Percentiles rank a stretch among this genome's conserved stretches.
Conservation (phyloP, 495 filamentous ascomycete species). For the Penicillium riverlandense region DNA sequence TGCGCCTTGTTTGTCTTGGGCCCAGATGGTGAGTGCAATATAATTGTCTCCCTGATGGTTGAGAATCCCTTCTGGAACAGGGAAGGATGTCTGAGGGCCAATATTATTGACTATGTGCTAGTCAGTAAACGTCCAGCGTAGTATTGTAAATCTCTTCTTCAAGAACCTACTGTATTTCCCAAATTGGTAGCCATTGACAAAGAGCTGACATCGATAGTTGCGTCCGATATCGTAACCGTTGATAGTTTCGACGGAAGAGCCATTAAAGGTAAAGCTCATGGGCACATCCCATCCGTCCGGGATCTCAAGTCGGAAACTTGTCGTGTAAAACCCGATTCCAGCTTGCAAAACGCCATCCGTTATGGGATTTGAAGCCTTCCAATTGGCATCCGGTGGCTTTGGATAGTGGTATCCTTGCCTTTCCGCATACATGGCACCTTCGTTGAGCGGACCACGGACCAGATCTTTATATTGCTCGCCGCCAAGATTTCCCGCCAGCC, state of each 20-base stretch:
- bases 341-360: constrained; percentile 40
- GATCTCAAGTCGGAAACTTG: constrained; percentile 46
- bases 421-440: constrained; percentile 59
- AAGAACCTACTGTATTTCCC: constrained; percentile 45
- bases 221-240: constrained; percentile 11
- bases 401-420: constrained; percentile 60
- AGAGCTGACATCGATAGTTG: constrained; percentile 49
- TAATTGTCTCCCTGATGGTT: constrained; percentile 52
- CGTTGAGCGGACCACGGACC: constrained; percentile 60
- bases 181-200: constrained; percentile 65
- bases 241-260: not conserved
- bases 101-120: constrained; percentile 33
- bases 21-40: constrained; percentile 51
- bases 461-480: constrained; percentile 58
- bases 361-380: constrained; percentile 23
- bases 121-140: too few species aligned
- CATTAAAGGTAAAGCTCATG: constrained; percentile 48
- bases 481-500: constrained; percentile 63
- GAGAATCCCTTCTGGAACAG: constrained; percentile 57
- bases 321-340: constrained; percentile 53
- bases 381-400: constrained; percentile 37
- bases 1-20: constrained; percentile 30
- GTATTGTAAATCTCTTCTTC: not conserved
- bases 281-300: constrained; percentile 48
- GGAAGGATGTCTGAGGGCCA: constrained; percentile 58